Base-by-base conservation (phyloP, 2,329 filamentous ascomycete genomes). In the Cladorrhinum sp. region DNA sequence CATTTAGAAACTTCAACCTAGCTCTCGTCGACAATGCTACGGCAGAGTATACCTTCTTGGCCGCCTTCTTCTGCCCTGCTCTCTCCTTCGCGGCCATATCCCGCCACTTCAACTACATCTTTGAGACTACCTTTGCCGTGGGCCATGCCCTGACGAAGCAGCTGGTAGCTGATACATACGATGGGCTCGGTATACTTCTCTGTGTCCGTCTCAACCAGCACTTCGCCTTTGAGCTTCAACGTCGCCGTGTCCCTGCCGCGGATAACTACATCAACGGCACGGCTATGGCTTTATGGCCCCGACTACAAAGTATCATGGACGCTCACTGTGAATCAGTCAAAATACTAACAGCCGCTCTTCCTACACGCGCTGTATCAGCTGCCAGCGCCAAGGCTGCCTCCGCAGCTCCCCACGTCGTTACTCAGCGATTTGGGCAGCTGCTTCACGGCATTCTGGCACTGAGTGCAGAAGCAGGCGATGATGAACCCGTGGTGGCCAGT, bases 231-330 rank as follows among this genome's bases (percentile, higher is more conserved):
- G 91, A 96, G 74, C 82, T 98, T 32, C 95, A 99, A 74, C 85
- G 93, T 10, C 87, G 93, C 58, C 93, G 96, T 71, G 86, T 98
- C 1, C 95, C 95, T 0, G 88, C 92, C 4, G 87, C 91, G 1
- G 95, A 99, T 71, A 83, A 86, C 41, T 99, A 99, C 72, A 88
- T 97, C 72, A 99, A 99, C 73, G 93, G 87, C 50, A 96, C 92
- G 4, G 93, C 90, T 70, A 99, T 99, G 92, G 85, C 95, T 2
- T 84, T 99, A 5, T 99, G 95, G 95, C 95, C 95, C 7, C 88
- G 93, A 24, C 90, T 99, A 69, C 96, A 99, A 75, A 85, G 91
- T 59, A 87, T 96, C 68, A 96, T 99, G 86, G 93, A 96, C 72
- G 83, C 88, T 58, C 95, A 99, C 72, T 92, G 90, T 76, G 92